Conservation (phyloP, 179 eudicot genomes). For the Camellia oleifera region DNA sequence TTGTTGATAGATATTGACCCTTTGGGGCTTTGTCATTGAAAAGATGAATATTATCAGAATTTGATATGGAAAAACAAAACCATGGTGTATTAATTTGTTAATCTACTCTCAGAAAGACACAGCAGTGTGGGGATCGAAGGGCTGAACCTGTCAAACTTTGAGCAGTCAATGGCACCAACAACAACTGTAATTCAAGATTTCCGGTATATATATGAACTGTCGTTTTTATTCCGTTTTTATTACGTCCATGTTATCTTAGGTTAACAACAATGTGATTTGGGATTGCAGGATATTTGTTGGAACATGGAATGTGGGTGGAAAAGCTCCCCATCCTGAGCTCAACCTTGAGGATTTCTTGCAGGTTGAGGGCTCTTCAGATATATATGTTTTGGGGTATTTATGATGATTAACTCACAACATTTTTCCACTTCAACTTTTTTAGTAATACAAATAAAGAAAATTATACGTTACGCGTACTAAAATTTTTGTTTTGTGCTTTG, state of each 20-base stretch:
- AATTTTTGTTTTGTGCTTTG: too few relatives aligned
- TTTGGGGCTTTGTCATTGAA: slow-evolving; percentile 11
- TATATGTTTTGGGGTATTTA: slow-evolving; percentile 79
- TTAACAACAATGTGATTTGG: neutral
- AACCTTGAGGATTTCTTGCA: slow-evolving; percentile 80
- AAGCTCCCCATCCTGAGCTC: slow-evolving; percentile 57
- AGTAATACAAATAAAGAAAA: too few relatives aligned
- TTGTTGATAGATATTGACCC: neutral
- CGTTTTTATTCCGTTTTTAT: neutral
- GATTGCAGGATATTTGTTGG: slow-evolving; percentile 69
- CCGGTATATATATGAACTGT: slow-evolving; percentile 33
- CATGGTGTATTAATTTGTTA: slow-evolving; percentile 11
- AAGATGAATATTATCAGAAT: slow-evolving; percentile 8
- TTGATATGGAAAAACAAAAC: slow-evolving; percentile 9
- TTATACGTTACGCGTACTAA: too few relatives aligned
- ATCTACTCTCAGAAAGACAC: slow-evolving; percentile 52
- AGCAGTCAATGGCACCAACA: slow-evolving; percentile 44
- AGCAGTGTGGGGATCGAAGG: slow-evolving; percentile 52
- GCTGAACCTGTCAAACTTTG: slow-evolving; percentile 59
- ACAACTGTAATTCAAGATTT: slow-evolving; percentile 48
- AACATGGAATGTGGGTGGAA: slow-evolving; percentile 98
- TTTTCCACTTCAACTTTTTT: neutral
- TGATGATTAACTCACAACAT: neutral
- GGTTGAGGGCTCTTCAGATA: slow-evolving; percentile 68
- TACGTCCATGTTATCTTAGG: neutral